phyloP scores from a whole-genome alignment of 2,329 filamentous ascomycete species.

The Onygena corvina region DNA sequence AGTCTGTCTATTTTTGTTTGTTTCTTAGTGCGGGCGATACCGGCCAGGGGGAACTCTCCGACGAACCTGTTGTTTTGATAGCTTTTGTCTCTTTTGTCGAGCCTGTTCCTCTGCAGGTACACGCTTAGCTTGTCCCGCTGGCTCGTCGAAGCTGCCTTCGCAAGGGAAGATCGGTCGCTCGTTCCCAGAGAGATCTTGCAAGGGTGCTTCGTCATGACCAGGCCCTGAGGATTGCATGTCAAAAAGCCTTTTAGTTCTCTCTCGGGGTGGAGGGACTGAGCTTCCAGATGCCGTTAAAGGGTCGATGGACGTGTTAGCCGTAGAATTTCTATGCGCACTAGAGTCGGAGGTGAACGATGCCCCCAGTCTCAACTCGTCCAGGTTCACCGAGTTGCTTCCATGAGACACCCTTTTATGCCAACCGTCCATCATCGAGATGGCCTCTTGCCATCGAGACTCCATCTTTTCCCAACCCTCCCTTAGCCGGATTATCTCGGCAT shows the following conservation, averaged over 20 bases:
- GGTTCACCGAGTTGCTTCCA: conserved; percentile 31
- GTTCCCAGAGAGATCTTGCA: not conserved
- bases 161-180: too few species aligned
- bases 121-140: too few species aligned
- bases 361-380: conserved; percentile 33
- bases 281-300: not conserved
- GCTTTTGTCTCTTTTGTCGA: conserved; percentile 1
- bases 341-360: conserved; percentile 25
- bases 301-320: not conserved
- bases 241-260: not conserved
- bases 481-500: conserved; percentile 76
- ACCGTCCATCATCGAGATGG: conserved; percentile 77
- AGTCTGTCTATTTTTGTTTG: too few species aligned
- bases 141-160: too few species aligned
- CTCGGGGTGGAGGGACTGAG: not conserved
- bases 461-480: conserved; percentile 85
- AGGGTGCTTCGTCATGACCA: not conserved
- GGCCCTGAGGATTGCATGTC: not conserved
- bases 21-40: too few species aligned
- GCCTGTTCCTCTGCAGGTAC: not conserved
- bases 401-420: conserved; percentile 69
- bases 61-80: not conserved
- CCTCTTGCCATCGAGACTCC: conserved; percentile 81
- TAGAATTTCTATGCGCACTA: conserved; percentile 10
- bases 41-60: not conserved